phyloP scores from a whole-genome alignment of 768 basidiomycete species.

The Boletus sp. region DNA sequence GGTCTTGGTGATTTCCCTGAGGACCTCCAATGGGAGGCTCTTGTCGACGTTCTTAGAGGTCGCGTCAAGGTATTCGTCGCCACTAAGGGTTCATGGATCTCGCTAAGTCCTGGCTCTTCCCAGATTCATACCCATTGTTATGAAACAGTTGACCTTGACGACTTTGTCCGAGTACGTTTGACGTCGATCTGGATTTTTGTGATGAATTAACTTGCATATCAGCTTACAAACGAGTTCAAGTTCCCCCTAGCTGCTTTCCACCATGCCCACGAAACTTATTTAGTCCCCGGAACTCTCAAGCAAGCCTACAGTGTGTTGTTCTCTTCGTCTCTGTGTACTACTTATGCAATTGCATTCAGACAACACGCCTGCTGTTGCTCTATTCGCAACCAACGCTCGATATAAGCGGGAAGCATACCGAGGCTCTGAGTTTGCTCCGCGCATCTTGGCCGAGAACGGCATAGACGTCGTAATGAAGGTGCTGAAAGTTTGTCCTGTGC shows the following conservation, averaged over 20 bases:
- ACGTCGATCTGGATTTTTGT: not conserved
- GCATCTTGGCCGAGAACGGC: conserved; percentile 55
- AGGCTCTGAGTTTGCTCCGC: conserved; percentile 62
- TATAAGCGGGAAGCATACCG: conserved; percentile 63
- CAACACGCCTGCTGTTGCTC: conserved; percentile 66
- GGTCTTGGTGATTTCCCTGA: conserved; percentile 62
- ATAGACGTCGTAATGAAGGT: conserved; percentile 63
- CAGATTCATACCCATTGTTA: conserved; percentile 45
- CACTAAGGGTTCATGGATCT: not conserved
- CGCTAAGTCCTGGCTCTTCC: not conserved
- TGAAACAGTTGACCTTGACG: conserved; percentile 65
- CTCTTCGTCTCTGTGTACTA: not conserved
- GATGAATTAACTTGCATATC: conserved; percentile 1
- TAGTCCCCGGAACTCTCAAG: conserved; percentile 83
- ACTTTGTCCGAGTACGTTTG: conserved; percentile 57
- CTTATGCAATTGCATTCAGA: conserved; percentile 29
- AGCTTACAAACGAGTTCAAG: conserved; percentile 90
- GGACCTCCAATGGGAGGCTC: conserved; percentile 66
- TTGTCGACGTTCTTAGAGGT: conserved; percentile 83
- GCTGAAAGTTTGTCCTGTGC: conserved; percentile 27
- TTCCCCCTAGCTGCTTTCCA: conserved; percentile 82
- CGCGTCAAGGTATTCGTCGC: conserved; percentile 60
- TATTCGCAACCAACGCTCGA: conserved; percentile 79
- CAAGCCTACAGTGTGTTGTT: conserved; percentile 47
- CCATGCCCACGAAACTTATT: conserved; percentile 86